Evolutionary conservation across 2,329 filamentous ascomycete genomes (phyloP).

Genomic region (Sarocladium kiliense): DNA sequence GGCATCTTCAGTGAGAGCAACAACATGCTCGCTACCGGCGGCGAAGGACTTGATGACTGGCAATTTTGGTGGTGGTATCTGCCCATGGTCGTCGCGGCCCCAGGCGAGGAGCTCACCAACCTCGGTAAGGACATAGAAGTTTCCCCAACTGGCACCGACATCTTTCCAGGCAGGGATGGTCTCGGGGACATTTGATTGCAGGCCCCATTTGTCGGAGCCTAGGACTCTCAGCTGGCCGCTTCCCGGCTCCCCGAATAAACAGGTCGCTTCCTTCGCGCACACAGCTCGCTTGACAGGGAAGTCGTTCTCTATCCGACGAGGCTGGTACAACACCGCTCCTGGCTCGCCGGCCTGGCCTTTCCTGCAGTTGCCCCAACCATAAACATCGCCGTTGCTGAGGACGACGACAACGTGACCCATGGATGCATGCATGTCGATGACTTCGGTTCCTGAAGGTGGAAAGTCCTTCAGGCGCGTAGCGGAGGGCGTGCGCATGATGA

Average conservation of each 20-base stretch:
- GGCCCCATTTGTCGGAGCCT: conserved; percentile 69
- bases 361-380: conserved; percentile 83
- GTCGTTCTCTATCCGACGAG: conserved; percentile 53
- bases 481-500: conserved; percentile 42
- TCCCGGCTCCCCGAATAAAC: conserved; percentile 52
- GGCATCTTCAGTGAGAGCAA: conserved; percentile 61
- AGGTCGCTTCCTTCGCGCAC: conserved; percentile 84
- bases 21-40: conserved; percentile 83
- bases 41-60: conserved; percentile 60
- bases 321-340: conserved; percentile 47
- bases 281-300: conserved; percentile 65
- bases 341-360: conserved; percentile 76
- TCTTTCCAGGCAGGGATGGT: conserved; percentile 56
- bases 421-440: conserved; percentile 64
- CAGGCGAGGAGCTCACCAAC: conserved; percentile 63
- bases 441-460: conserved; percentile 51
- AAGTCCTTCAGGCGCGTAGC: conserved; percentile 54
- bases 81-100: conserved; percentile 82
- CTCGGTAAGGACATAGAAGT: conserved; percentile 63
- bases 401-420: conserved; percentile 75
- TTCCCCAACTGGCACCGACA: conserved; percentile 77
- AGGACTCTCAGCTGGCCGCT: conserved; percentile 61
- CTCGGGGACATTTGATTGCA: conserved; percentile 53
- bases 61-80: conserved; percentile 62
- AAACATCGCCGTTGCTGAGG: conserved; percentile 69